Percentiles rank a stretch among this genome's conserved stretches.
Conservation (phyloP, 495 filamentous ascomycete species). For the Cercophora samala region DNA sequence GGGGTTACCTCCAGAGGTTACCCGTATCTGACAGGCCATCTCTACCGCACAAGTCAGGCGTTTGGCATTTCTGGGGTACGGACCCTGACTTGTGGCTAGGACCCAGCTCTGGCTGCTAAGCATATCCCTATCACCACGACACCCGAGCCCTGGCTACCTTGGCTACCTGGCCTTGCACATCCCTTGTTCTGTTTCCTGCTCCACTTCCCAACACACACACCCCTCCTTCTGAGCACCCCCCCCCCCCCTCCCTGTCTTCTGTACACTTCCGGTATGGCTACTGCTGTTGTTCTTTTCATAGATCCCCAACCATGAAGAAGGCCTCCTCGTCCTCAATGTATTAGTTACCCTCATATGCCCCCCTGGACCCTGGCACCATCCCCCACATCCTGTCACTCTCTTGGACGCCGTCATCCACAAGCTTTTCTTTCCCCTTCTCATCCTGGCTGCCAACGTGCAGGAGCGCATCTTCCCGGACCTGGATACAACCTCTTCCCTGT, state of each 20-base stretch:
- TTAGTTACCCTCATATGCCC: conserved; percentile 18
- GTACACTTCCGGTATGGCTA: conserved; percentile 24
- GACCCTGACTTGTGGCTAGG: conserved; percentile 26
- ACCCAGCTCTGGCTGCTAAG: conserved; percentile 11
- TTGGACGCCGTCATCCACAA: conserved; percentile 26
- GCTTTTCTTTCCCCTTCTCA: conserved; percentile 21
- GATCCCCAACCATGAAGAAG: conserved; percentile 24
- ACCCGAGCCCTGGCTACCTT: conserved; percentile 30
- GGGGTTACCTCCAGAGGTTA: conserved; percentile 17
- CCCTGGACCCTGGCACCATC: conserved; percentile 29
- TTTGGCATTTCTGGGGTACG: conserved; percentile 29
- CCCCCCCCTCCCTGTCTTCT: conserved; percentile 22
- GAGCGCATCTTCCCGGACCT: conserved; percentile 40
- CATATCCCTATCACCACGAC: conserved; percentile 22
- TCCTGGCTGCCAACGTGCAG: conserved; percentile 26
- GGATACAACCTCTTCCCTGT: conserved; percentile 38
- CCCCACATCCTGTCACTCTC: conserved; percentile 23
- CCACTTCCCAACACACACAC: conserved; percentile 22
- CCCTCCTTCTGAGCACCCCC: conserved; percentile 3
- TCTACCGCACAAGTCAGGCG: conserved; percentile 22
- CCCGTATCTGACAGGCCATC: conserved; percentile 19
- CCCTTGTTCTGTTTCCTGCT: conserved; percentile 28
- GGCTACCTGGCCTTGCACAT: conserved; percentile 15
- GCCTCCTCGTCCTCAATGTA: conserved; percentile 21
- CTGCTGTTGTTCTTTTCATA: conserved; percentile 18